Percentiles rank a stretch among this genome's conserved stretches.
These are phyloP conservation scores for Paracamarosporium sp. DNA, from an alignment of 2,329 filamentous ascomycete species.

Conservation along the genomic window DNA sequence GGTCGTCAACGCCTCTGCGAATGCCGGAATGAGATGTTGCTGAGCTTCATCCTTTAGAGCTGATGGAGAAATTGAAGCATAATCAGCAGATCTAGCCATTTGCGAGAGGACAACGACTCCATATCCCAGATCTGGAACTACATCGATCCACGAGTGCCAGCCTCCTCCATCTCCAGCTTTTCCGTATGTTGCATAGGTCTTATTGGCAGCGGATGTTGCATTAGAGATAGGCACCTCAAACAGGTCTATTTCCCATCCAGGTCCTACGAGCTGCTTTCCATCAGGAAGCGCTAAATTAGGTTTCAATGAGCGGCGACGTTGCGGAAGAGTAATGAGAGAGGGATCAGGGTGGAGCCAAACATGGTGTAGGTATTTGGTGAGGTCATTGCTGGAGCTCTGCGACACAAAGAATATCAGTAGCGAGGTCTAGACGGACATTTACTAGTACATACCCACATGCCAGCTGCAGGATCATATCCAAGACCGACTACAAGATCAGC, in stretches of 20 bases:
- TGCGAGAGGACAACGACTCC: conserved; percentile 34
- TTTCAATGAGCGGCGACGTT: conserved; percentile 32
- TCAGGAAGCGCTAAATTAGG: conserved; percentile 30
- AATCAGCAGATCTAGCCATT: conserved; percentile 20
- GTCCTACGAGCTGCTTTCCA: conserved; percentile 34
- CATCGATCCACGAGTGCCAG: conserved; percentile 40
- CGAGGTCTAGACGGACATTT: background rate
- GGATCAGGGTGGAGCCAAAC: conserved; percentile 34
- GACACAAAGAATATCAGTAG: background rate
- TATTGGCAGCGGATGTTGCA: conserved; percentile 11
- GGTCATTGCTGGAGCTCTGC: conserved; percentile 38
- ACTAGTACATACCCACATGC: conserved; percentile 31
- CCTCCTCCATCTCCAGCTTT: conserved; percentile 42
- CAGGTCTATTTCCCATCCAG: conserved; percentile 39
- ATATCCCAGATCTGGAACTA: conserved; percentile 38
- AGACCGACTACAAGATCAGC: conserved; percentile 32
- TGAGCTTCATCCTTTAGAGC: conserved; percentile 24
- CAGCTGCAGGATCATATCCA: conserved; percentile 39
- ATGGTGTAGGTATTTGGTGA: conserved; percentile 29
- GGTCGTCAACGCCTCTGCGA: conserved; percentile 25
- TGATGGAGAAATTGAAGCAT: conserved; percentile 23
- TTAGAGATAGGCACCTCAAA: conserved; percentile 19
- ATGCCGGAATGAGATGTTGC: conserved; percentile 32
- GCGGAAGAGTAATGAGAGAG: conserved; percentile 28
- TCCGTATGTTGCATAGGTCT: conserved; percentile 35